Evolutionary conservation across 345 rosid genomes (phyloP).

Genomic region (Pugionium cornutum): DNA sequence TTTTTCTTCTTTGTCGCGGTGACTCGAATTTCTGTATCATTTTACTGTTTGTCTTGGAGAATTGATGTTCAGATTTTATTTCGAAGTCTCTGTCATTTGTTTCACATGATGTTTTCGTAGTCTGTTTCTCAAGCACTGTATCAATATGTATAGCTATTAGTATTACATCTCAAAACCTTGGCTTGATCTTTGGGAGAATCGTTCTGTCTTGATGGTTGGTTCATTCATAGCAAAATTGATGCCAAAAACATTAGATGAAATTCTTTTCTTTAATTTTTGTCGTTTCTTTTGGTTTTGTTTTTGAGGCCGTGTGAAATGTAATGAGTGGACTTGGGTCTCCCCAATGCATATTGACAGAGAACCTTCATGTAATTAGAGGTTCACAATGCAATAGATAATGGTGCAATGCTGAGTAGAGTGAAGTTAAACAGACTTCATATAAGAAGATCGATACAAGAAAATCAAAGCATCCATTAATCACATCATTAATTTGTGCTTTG

Average conservation of each 20-base stretch:
- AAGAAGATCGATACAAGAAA: neutral
- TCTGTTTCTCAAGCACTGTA: neutral
- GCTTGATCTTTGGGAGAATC: neutral
- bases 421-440: neutral
- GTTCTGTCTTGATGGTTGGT: too few species aligned
- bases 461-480: constrained; percentile 27
- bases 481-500: constrained; percentile 8
- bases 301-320: too few species aligned
- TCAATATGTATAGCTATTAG: neutral
- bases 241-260: too few species aligned
- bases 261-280: too few species aligned
- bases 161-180: neutral
- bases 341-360: neutral
- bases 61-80: neutral
- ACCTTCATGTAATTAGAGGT: neutral
- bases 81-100: neutral
- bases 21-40: too few species aligned
- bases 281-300: too few species aligned
- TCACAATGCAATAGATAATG: constrained; percentile 2
- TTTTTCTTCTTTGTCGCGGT: too few species aligned
- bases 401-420: neutral
- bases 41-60: too few species aligned
- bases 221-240: too few species aligned
- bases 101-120: neutral
- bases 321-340: neutral